Percentiles rank a stretch among this genome's conserved stretches.
These are phyloP conservation scores for Penicillium odoratum DNA, from an alignment of 495 filamentous ascomycete species.

Conservation along the genomic window DNA sequence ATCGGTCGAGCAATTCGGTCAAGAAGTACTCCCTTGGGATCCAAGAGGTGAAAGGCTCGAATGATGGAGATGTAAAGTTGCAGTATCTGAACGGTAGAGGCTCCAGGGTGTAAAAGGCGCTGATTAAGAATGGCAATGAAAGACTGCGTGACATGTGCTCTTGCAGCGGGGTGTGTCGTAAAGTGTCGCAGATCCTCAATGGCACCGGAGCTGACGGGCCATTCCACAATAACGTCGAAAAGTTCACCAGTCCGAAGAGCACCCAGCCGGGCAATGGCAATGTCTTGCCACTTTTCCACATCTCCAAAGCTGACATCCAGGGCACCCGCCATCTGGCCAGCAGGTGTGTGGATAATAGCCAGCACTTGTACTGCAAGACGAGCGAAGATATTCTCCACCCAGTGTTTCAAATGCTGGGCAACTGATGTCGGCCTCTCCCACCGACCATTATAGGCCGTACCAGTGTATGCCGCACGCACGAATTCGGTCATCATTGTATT, in stretches of 20 bases:
- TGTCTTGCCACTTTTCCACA: slow-evolving; percentile 77
- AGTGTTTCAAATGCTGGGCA: slow-evolving; percentile 58
- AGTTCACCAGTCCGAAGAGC: slow-evolving; percentile 76
- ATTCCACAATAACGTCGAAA: slow-evolving; percentile 84
- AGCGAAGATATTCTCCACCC: slow-evolving; percentile 72
- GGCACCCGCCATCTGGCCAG: slow-evolving; percentile 22
- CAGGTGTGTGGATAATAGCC: slow-evolving; percentile 41
- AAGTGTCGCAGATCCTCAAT: slow-evolving; percentile 75
- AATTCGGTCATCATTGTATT: slow-evolving; percentile 66
- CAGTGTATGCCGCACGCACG: slow-evolving; percentile 58
- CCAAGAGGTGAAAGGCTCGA: slow-evolving; percentile 81
- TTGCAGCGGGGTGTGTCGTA: slow-evolving; percentile 56
- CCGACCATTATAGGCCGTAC: slow-evolving; percentile 55
- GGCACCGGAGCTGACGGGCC: slow-evolving; percentile 78
- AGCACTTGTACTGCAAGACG: slow-evolving; percentile 65
- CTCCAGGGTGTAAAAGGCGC: slow-evolving; percentile 83
- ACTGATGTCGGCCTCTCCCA: slow-evolving; percentile 61
- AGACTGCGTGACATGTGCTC: slow-evolving; percentile 62
- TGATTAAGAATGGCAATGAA: slow-evolving; percentile 68
- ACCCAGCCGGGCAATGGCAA: slow-evolving; percentile 76
- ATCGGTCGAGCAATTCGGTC: slow-evolving; percentile 82
- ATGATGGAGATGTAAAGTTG: slow-evolving; percentile 92
- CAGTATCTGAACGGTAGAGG: slow-evolving; percentile 85
- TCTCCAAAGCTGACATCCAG: slow-evolving; percentile 55
- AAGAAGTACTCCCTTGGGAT: slow-evolving; percentile 87